Base-by-base conservation (phyloP, 2,329 filamentous ascomycete species). In the Cladosporium oxysporum region DNA sequence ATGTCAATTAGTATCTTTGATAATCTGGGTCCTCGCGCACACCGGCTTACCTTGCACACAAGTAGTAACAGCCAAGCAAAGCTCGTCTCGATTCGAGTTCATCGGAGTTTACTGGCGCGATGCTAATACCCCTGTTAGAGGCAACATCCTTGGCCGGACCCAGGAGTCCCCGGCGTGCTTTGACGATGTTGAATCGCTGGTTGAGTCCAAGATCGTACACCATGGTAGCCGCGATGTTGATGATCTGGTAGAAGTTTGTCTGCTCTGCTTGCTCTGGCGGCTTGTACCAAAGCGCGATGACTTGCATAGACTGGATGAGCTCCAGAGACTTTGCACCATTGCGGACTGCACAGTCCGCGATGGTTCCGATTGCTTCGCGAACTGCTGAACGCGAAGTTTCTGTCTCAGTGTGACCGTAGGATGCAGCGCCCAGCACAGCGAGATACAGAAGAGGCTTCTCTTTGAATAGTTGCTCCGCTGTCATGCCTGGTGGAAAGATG, bases 231-330 rank as follows among this genome's bases (percentile, higher is more conserved):
- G 91, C 90, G 74, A 92, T 87, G 76, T 96, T 91, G 55, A 92
- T 88, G 70, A 95, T 85, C 79, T 94, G 91, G 79, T 95, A 96
- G 76, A 95, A 96, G 75, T 95, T 95, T 73, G 94, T 87, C 78
- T 95, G 90, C 73, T 96, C 91, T 66, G 91, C 91, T 71, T 91
- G 86, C 70, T 94, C 89, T 0, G 92, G 92, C 18, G 92, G 91
- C 76, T 88, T 88, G 76, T 96, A 96, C 91, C 92, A 96, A 23
- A 93, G 85, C n/a, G 89, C 87, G 7, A 87, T 83, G 3, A 96
- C 81, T 66, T 91, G 85, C 49, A 96, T 80, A 1, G 91, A 87
- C 78, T 97, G 93, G 10, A 96, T 87, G 7, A 96, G 82, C 76
- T 96, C 93, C 21, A 97, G 79, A 41, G 87, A 91, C 81, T 96